Percentiles rank a stretch among this genome's conserved stretches.
phyloP scores from a whole-genome alignment of 768 basidiomycete species.

The Calvatia gigantea region DNA sequence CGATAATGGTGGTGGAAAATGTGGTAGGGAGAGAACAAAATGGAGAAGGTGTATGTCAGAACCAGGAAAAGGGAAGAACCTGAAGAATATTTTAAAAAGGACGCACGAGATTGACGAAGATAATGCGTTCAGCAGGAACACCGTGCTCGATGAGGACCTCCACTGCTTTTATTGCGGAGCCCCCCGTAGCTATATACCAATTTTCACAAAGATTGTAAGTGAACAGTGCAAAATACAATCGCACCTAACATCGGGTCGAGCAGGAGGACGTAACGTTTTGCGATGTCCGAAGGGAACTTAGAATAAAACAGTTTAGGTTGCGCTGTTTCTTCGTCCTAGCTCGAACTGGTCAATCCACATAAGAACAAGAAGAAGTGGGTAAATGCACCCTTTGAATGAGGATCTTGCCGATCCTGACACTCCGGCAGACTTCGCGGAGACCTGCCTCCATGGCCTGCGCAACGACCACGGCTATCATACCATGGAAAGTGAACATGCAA shows the following conservation, averaged over 20 bases:
- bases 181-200: constrained; percentile 71
- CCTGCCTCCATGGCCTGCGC: constrained; percentile 95
- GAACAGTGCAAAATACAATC: constrained; percentile 19
- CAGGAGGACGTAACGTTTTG: constrained; percentile 85
- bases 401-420: constrained; percentile 95
- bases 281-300: constrained; percentile 92
- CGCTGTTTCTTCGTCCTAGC: constrained; percentile 91
- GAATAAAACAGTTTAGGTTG: constrained; percentile 91
- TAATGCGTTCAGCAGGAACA: constrained; percentile 91
- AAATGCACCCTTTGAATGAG: constrained; percentile 84
- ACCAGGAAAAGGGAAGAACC: background rate
- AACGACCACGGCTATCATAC: constrained; percentile 4
- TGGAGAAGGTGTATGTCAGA: too few species aligned
- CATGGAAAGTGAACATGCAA: background rate
- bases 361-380: background rate
- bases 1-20: background rate
- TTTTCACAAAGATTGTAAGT: background rate
- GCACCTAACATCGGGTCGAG: constrained; percentile 96
- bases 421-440: constrained; percentile 91
- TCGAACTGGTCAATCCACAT: background rate
- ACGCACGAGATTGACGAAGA: constrained; percentile 87
- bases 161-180: constrained; percentile 96
- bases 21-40: background rate
- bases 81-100: background rate
- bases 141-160: constrained; percentile 90